Percentiles rank a stretch among this genome's conserved stretches.
Evolutionary conservation across 306 rosid genomes (phyloP).

Genomic region (Vicia villosa): DNA sequence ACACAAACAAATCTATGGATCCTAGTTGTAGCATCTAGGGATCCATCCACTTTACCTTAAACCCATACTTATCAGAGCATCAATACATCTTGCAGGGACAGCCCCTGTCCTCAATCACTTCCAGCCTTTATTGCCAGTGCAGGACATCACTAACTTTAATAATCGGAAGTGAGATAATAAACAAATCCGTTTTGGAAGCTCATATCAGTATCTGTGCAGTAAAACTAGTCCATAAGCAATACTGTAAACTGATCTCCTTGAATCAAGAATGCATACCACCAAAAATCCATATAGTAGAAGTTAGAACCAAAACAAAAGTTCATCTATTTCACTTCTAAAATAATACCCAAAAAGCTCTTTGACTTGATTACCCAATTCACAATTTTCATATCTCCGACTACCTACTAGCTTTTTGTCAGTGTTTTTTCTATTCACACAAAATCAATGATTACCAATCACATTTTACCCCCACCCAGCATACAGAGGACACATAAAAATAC

Average conservation of each 20-base stretch:
- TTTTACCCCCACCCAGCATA: neutral
- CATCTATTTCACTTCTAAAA: constrained; percentile 1
- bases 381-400: constrained; percentile 16
- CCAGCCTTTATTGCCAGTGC: neutral
- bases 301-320: constrained; percentile 1
- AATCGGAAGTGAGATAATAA: neutral
- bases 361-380: constrained; percentile 2
- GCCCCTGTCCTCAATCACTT: neutral
- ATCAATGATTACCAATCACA: neutral
- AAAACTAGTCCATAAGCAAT: neutral
- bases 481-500: constrained; percentile 3
- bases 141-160: neutral
- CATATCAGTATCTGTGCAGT: neutral
- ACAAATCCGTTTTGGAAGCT: neutral
- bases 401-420: neutral
- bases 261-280: neutral
- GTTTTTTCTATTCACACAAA: neutral
- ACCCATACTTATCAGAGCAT: neutral
- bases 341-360: neutral
- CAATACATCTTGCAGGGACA: neutral
- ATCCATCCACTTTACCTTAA: neutral
- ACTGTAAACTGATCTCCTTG: neutral
- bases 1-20: neutral
- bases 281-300: neutral
- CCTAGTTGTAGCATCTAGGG: neutral